phyloP scores from a whole-genome alignment of 2,329 filamentous ascomycete genomes.

The Ploettnerulaceae sp. region DNA sequence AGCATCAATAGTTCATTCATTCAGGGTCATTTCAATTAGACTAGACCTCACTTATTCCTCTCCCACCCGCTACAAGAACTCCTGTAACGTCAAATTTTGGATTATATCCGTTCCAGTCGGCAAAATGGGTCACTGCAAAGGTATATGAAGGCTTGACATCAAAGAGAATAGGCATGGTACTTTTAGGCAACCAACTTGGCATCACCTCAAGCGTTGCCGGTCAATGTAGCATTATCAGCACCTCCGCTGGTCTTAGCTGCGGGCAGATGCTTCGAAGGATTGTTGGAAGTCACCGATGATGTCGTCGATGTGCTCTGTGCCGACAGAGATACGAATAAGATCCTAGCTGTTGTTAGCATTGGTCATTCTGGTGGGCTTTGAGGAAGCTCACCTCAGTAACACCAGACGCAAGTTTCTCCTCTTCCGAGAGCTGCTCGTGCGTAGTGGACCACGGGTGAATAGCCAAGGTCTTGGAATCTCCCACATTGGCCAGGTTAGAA shows the following conservation, averaged over 20 bases:
- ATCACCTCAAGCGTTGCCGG: constrained; percentile 20
- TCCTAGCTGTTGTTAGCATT: constrained; percentile 47
- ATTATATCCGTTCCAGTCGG: too few species aligned
- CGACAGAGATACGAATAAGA: constrained; percentile 90
- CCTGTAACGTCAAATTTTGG: too few species aligned
- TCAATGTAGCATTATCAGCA: constrained; percentile 21
- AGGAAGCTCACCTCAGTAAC: constrained; percentile 61
- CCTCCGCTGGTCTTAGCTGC: constrained; percentile 37
- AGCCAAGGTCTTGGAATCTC: constrained; percentile 89
- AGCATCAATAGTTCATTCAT: too few species aligned
- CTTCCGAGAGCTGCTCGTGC: constrained; percentile 81
- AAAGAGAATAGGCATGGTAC: background rate
- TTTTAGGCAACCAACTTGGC: constrained; percentile 30
- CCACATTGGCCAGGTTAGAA: constrained; percentile 93
- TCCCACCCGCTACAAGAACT: too few species aligned
- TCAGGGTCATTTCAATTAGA: too few species aligned
- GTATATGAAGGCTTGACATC: constrained; percentile 13
- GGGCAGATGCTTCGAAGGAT: constrained; percentile 63
- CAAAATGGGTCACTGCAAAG: constrained; percentile 13
- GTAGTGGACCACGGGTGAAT: constrained; percentile 96
- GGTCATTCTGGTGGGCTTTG: background rate
- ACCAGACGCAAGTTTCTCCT: constrained; percentile 76
- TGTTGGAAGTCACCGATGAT: constrained; percentile 95
- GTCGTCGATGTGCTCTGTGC: constrained; percentile 94
- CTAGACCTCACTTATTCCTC: too few species aligned